These are phyloP conservation scores for Pseudonitzschia delicatissima DNA, from an alignment of 108 stramenopile species.

Conservation along the genomic window DNA sequence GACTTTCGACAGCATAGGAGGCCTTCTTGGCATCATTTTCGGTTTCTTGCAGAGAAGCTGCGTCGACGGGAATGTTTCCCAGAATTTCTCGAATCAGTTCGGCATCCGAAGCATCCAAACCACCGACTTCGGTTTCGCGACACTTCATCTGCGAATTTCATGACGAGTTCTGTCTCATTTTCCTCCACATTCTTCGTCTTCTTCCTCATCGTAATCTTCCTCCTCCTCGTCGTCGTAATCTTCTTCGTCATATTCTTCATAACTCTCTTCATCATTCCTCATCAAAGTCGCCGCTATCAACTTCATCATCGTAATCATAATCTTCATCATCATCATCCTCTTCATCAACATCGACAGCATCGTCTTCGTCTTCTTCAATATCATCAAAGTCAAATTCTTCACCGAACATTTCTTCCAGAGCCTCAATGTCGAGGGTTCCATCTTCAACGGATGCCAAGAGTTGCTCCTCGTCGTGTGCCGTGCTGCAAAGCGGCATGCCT, in stretches of 20 bases:
- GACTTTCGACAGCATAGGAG: conserved; percentile 9
- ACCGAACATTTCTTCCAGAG: conserved; percentile 6
- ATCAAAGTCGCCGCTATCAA: not conserved
- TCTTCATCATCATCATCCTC: not conserved
- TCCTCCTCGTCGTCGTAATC: not conserved
- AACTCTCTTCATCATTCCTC: not conserved
- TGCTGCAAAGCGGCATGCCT: too few relatives aligned
- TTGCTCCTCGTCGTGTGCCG: conserved; percentile 1
- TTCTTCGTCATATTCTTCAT: not conserved
- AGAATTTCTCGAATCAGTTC: conserved; percentile 24
- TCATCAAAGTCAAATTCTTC: conserved; percentile 6
- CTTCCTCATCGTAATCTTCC: conserved; percentile 1
- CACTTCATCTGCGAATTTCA: conserved; percentile 17
- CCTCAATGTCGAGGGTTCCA: not conserved
- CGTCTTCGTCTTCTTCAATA: not conserved
- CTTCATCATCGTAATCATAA: not conserved
- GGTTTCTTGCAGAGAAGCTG: not conserved
- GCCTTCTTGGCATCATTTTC: not conserved
- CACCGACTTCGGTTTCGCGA: conserved; percentile 22
- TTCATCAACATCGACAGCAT: not conserved
- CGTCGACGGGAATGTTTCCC: conserved; percentile 14
- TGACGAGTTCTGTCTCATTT: conserved; percentile 11
- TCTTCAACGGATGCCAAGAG: not conserved
- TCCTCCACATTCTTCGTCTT: conserved; percentile 17
- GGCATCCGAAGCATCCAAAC: conserved; percentile 18